Evolutionary conservation across 129 eudicot species (phyloP).

Genomic region (Helianthus tuberosus): DNA sequence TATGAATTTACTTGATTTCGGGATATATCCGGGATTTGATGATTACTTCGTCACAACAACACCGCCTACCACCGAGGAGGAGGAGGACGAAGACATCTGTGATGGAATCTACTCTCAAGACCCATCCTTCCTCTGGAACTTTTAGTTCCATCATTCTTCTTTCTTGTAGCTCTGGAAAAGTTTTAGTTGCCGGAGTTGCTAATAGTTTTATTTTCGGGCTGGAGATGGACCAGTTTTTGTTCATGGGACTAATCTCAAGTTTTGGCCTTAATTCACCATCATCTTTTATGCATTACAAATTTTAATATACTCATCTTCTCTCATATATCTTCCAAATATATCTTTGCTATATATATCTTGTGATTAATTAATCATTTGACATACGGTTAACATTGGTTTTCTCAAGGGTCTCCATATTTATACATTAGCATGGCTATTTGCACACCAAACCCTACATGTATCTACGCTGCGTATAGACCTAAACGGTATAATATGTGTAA

Average conservation of each 20-base stretch:
- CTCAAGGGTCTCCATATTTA: too few relatives aligned
- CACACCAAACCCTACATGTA: too few relatives aligned
- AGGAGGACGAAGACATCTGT: background rate
- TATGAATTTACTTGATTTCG: slow-evolving; percentile 15
- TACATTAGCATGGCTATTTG: too few relatives aligned
- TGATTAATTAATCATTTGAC: too few relatives aligned
- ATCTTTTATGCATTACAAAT: background rate
- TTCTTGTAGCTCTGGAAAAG: background rate
- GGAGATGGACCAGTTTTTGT: background rate
- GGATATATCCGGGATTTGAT: slow-evolving; percentile 44
- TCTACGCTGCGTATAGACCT: too few relatives aligned
- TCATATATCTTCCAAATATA: too few relatives aligned
- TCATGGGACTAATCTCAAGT: slow-evolving; percentile 3
- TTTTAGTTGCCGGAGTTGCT: background rate
- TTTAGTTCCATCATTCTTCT: background rate
- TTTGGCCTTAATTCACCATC: background rate
- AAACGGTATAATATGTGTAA: too few relatives aligned
- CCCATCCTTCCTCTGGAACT: slow-evolving; percentile 37
- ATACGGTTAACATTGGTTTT: too few relatives aligned
- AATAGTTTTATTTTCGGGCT: background rate
- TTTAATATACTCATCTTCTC: too few relatives aligned
- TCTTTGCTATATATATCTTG: too few relatives aligned
- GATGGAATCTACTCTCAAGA: slow-evolving; percentile 31
- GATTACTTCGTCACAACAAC: slow-evolving; percentile 30
- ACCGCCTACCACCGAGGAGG: background rate